Evolutionary conservation across 331 rosid species (phyloP).

Genomic region (Cucumis variabilis): DNA sequence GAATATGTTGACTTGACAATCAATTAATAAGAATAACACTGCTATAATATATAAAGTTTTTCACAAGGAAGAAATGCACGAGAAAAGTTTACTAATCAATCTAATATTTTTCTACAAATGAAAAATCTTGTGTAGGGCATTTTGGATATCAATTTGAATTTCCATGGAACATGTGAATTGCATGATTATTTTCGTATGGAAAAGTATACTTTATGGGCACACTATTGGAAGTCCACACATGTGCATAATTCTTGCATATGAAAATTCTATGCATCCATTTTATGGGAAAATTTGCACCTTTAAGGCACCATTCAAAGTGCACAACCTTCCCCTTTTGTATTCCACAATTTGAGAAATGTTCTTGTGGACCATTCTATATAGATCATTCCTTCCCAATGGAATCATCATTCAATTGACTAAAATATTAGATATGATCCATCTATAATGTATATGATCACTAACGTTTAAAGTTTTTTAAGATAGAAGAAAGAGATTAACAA

Average conservation of each 20-base stretch:
- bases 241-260: background rate
- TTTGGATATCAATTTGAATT: background rate
- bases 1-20: no score
- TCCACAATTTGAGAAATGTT: background rate
- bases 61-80: no score
- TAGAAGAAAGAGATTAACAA: no score
- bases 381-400: background rate
- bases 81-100: no score
- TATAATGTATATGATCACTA: no score
- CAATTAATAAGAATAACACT: no score
- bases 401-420: background rate
- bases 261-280: background rate
- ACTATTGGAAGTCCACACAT: background rate
- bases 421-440: background rate
- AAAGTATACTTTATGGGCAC: background rate
- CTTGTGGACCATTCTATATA: no score
- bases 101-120: background rate
- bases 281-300: background rate
- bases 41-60: no score
- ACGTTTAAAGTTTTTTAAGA: no score
- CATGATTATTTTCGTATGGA: background rate
- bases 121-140: background rate
- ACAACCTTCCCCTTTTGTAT: background rate
- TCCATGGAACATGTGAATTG: background rate
- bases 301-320: slow-evolving; percentile 48